These are phyloP conservation scores for Quercus dentata DNA, from an alignment of 306 rosid species.

Conservation along the genomic window DNA sequence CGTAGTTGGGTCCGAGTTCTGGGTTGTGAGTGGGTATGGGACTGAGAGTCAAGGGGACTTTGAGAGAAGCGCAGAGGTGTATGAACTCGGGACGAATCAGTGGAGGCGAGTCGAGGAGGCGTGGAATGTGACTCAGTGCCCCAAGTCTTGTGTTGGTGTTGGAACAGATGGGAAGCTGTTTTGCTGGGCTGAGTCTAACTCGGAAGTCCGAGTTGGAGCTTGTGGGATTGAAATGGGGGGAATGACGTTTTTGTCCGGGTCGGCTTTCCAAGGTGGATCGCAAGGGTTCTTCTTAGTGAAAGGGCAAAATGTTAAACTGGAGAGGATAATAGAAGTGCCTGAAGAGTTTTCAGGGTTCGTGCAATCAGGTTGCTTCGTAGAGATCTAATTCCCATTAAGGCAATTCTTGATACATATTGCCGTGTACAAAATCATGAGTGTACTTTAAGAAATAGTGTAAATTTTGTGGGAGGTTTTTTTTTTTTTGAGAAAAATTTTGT, in stretches of 20 bases:
- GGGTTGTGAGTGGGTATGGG: slow-evolving; percentile 54
- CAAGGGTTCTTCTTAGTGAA: slow-evolving; percentile 25
- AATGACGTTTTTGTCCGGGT: slow-evolving; percentile 31
- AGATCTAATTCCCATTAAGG: slow-evolving; percentile 17
- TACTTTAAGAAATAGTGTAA: too few relatives aligned
- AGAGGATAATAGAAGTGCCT: slow-evolving; percentile 10
- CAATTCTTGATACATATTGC: too few relatives aligned
- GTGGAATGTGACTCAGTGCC: slow-evolving; percentile 35
- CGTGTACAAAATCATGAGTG: too few relatives aligned
- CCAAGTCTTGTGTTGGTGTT: slow-evolving; percentile 38
- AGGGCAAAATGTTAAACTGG: slow-evolving; percentile 37
- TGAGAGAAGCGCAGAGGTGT: slow-evolving; percentile 35
- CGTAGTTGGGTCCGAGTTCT: slow-evolving; percentile 37
- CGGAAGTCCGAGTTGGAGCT: slow-evolving; percentile 32
- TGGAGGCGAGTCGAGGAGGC: slow-evolving; percentile 47
- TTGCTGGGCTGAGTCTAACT: slow-evolving; percentile 26
- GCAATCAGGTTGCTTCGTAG: slow-evolving; percentile 48
- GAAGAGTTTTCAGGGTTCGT: slow-evolving; percentile 35
- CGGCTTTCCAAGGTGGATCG: slow-evolving; percentile 42
- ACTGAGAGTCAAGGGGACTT: slow-evolving; percentile 50
- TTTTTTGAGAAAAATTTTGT: too few relatives aligned
- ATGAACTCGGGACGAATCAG: slow-evolving; percentile 28
- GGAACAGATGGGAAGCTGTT: slow-evolving; percentile 32
- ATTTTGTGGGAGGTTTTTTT: too few relatives aligned
- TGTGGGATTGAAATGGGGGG: slow-evolving; percentile 26